Evolutionary conservation across 2,329 filamentous ascomycete species (phyloP).

Genomic region (Cytospora paraplurivora): DNA sequence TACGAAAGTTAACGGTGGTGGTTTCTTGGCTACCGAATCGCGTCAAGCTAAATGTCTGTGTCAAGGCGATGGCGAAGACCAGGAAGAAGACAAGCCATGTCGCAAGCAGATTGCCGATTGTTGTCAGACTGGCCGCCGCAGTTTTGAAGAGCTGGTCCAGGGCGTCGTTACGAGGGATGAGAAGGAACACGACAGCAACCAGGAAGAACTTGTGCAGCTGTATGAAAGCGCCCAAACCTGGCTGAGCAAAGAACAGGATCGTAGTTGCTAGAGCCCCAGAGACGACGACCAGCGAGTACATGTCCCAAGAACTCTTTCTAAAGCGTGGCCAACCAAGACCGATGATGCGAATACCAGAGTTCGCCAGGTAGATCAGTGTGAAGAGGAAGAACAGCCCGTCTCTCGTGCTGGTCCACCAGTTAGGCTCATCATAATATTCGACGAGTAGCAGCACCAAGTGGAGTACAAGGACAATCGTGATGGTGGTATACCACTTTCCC

Average conservation of each 20-base stretch:
- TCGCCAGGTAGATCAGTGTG: conserved; percentile 78
- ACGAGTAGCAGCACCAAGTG: conserved; percentile 82
- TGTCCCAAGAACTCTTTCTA: conserved; percentile 89
- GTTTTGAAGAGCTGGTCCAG: conserved; percentile 99
- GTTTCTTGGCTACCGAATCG: conserved; percentile 75
- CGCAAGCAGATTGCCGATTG: conserved; percentile 87
- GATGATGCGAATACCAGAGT: conserved; percentile 80
- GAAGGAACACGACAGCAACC: conserved; percentile 82
- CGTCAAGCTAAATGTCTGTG: conserved; percentile 93
- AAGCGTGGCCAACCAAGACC: conserved; percentile 93
- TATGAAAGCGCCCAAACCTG: conserved; percentile 63
- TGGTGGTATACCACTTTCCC: conserved; percentile 83
- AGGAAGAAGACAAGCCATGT: conserved; percentile 98
- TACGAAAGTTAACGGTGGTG: conserved; percentile 87
- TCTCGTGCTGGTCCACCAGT: conserved; percentile 69
- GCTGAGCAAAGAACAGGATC: conserved; percentile 69
- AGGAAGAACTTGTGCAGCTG: conserved; percentile 93
- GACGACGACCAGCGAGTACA: conserved; percentile 82
- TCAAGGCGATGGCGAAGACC: conserved; percentile 94
- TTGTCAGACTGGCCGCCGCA: conserved; percentile 86
- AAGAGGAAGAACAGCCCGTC: conserved; percentile 79
- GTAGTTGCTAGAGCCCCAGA: conserved; percentile 80
- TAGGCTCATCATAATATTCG: conserved; percentile 79
- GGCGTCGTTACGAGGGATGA: conserved; percentile 95
- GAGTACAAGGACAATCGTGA: conserved; percentile 77